Percentiles rank a stretch among this genome's conserved stretches.
Conservation (phyloP, 2,329 filamentous ascomycete genomes). For the Xylaria sp. region DNA sequence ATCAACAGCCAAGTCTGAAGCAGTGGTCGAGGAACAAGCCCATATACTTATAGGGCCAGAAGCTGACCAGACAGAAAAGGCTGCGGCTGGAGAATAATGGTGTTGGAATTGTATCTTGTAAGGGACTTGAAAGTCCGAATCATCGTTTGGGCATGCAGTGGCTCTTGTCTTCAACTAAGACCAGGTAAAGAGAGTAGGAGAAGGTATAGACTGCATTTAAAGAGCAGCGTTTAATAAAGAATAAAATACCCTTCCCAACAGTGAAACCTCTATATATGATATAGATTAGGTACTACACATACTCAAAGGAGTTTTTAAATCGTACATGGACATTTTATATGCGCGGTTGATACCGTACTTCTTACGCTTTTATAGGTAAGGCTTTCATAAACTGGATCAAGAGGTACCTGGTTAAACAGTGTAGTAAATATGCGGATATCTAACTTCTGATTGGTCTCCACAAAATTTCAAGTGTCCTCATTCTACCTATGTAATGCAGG, state of each 20-base stretch:
- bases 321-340: too few species aligned
- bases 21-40: slow-evolving; percentile 18
- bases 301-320: too few species aligned
- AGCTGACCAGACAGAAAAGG: slow-evolving; percentile 18
- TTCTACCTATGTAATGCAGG: too few species aligned
- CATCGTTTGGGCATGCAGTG: background rate
- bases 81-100: slow-evolving; percentile 19
- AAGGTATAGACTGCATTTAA: slow-evolving; percentile 37
- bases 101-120: background rate
- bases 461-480: too few species aligned
- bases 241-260: slow-evolving; percentile 21
- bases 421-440: slow-evolving; percentile 1
- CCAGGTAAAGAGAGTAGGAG: slow-evolving; percentile 11
- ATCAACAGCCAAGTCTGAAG: slow-evolving; percentile 15
- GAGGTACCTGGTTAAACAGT: background rate
- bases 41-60: slow-evolving; percentile 11
- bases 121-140: slow-evolving; percentile 6
- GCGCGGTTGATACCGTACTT: background rate
- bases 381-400: background rate
- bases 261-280: background rate
- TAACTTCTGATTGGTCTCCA: background rate
- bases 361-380: too few species aligned
- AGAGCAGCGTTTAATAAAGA: slow-evolving; percentile 22
- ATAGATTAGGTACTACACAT: too few species aligned
- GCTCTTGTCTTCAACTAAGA: slow-evolving; percentile 9